phyloP scores from a whole-genome alignment of 768 basidiomycete genomes.

The Cubamyces lactineus region DNA sequence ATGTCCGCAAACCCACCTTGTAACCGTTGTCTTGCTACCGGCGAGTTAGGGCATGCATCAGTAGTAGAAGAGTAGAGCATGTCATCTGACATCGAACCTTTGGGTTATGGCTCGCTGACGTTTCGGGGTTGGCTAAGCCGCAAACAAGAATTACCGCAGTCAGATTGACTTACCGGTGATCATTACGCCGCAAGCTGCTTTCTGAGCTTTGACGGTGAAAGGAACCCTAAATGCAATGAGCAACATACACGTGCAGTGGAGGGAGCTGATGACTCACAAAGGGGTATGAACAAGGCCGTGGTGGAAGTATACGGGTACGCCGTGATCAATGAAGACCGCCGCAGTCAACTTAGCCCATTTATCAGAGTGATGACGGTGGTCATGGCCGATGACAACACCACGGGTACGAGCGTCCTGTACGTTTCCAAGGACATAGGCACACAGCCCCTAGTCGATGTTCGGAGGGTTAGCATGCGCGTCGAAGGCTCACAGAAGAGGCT shows the following conservation, averaged over 20 bases:
- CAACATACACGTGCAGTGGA: too few relatives aligned
- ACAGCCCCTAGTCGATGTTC: slow-evolving; percentile 60
- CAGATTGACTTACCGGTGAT: slow-evolving; percentile 64
- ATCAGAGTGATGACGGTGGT: slow-evolving; percentile 81
- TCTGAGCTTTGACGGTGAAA: slow-evolving; percentile 66
- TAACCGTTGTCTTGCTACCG: slow-evolving; percentile 83
- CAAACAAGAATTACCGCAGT: background rate
- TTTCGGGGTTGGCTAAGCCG: slow-evolving; percentile 2
- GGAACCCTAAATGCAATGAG: slow-evolving; percentile 61
- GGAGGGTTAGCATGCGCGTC: background rate
- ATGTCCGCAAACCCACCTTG: slow-evolving; percentile 52
- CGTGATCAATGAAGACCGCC: slow-evolving; percentile 62
- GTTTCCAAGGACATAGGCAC: slow-evolving; percentile 64
- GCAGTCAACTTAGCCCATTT: slow-evolving; percentile 80
- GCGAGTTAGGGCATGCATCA: background rate
- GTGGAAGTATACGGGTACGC: slow-evolving; percentile 71
- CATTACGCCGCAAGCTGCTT: slow-evolving; percentile 86
- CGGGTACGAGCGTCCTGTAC: slow-evolving; percentile 55
- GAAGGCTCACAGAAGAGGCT: background rate
- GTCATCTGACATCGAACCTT: slow-evolving; percentile 52
- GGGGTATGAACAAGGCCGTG: slow-evolving; percentile 80
- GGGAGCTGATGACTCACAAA: slow-evolving; percentile 45
- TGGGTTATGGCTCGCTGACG: slow-evolving; percentile 81
- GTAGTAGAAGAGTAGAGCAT: background rate
- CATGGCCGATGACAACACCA: slow-evolving; percentile 84